A percentile compares a stretch with the other conserved stretches of the same genome.
phyloP scores from a whole-genome alignment of 306 rosid genomes.

The Erythrophleum fordii region DNA sequence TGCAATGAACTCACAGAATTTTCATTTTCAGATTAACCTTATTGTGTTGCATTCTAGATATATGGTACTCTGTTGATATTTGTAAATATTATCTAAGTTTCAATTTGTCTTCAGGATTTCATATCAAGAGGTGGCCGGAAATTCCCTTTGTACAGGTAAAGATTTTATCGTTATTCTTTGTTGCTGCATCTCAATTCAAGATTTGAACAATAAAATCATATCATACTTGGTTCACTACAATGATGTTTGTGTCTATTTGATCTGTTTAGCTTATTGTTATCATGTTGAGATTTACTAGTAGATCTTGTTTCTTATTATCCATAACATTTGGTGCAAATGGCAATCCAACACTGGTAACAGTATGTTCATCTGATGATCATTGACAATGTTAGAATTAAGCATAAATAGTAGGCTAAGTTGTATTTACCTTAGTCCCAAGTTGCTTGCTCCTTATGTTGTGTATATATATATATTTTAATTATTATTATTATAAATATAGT shows the following conservation, averaged over 20 bases:
- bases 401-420: neutral
- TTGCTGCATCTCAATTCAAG: neutral
- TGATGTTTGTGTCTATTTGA: constrained; percentile 3
- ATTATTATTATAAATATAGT: too few species aligned
- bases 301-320: neutral
- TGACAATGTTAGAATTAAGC: neutral
- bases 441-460: neutral
- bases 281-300: constrained; percentile 16
- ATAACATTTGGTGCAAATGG: neutral
- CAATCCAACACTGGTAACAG: neutral
- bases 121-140: constrained; percentile 79
- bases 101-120: constrained; percentile 75
- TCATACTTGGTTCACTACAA: neutral
- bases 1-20: neutral
- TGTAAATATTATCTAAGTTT: constrained; percentile 26
- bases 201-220: constrained; percentile 9
- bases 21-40: constrained; percentile 7
- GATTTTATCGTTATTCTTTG: constrained; percentile 2
- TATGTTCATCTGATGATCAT: constrained; percentile 11
- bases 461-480: too few species aligned
- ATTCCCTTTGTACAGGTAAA: constrained; percentile 85
- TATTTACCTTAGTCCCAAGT: neutral
- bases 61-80: neutral
- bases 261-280: constrained; percentile 10
- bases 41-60: constrained; percentile 2